phyloP scores from a whole-genome alignment of 306 rosid species.

The Acacia melanoxylon region DNA sequence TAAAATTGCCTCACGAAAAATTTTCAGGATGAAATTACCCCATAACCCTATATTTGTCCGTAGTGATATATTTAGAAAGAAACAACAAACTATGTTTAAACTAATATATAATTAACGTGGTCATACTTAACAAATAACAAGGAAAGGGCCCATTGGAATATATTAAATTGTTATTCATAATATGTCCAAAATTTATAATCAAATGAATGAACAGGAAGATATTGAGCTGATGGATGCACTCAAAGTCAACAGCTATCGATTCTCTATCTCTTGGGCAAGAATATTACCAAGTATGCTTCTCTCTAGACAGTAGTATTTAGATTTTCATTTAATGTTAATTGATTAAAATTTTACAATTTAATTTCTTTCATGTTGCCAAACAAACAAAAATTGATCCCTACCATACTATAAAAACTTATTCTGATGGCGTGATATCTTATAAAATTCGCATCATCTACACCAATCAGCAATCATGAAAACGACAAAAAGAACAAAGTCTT shows the following conservation, averaged over 20 bases:
- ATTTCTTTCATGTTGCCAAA: background rate
- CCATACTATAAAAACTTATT: background rate
- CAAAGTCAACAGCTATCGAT: conserved; percentile 66
- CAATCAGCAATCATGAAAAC: background rate
- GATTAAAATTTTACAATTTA: background rate
- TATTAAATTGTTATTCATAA: background rate
- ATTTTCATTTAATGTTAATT: too few species aligned
- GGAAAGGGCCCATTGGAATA: background rate
- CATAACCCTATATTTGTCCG: too few species aligned
- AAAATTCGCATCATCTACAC: background rate
- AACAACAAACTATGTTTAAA: background rate
- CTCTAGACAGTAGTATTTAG: background rate
- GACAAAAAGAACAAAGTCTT: background rate
- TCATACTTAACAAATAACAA: background rate
- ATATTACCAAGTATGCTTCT: conserved; percentile 63
- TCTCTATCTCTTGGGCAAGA: conserved; percentile 85
- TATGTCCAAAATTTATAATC: background rate
- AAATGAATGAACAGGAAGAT: conserved; percentile 55
- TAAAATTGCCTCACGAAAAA: too few species aligned
- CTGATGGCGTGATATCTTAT: background rate
- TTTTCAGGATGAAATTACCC: too few species aligned
- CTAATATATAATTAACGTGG: background rate
- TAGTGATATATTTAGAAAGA: background rate
- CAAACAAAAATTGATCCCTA: background rate
- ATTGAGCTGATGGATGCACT: conserved; percentile 53